A percentile compares a stretch with the other conserved stretches of the same genome.
Conservation (phyloP, 2,329 filamentous ascomycete species). For the Claviceps citrina region DNA sequence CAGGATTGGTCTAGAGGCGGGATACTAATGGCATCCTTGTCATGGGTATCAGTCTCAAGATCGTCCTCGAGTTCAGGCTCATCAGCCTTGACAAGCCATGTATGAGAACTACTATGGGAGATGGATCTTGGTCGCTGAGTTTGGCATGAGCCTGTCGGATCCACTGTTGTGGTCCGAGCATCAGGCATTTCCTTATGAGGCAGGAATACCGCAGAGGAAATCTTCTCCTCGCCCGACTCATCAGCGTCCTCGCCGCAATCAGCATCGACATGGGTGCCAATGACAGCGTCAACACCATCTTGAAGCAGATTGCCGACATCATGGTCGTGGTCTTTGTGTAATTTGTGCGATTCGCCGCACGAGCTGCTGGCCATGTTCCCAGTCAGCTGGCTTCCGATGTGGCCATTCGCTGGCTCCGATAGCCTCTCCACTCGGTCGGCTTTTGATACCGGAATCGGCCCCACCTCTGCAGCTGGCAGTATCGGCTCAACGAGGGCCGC, state of each 20-base stretch:
- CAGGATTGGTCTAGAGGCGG: conserved; percentile 12
- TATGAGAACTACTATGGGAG: conserved; percentile 24
- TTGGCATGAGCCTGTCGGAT: conserved; percentile 25
- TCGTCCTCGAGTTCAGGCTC: conserved; percentile 27
- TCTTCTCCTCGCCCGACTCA: conserved; percentile 65
- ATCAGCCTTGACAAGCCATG: conserved; percentile 45
- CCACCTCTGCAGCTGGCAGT: conserved; percentile 11
- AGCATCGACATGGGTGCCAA: conserved; percentile 4
- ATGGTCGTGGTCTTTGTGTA: conserved; percentile 11
- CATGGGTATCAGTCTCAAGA: conserved; percentile 14
- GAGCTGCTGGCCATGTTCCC: not conserved
- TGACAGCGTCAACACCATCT: not conserved
- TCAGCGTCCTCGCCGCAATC: conserved; percentile 27
- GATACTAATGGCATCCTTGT: conserved; percentile 11
- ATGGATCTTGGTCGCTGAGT: conserved; percentile 30
- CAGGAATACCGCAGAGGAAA: conserved; percentile 71
- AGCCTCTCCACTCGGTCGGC: conserved; percentile 17
- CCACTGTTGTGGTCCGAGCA: conserved; percentile 15
- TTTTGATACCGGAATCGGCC: conserved; percentile 11
- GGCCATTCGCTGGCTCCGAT: conserved; percentile 24
- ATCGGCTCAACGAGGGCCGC: conserved; percentile 10
- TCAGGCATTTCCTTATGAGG: conserved; percentile 49
- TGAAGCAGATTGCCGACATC: conserved; percentile 10
- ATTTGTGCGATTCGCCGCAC: not conserved
- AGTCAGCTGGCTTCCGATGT: conserved; percentile 21